Conservation (phyloP, 371 early-diverging fungal species). For the Smittium culicis region DNA sequence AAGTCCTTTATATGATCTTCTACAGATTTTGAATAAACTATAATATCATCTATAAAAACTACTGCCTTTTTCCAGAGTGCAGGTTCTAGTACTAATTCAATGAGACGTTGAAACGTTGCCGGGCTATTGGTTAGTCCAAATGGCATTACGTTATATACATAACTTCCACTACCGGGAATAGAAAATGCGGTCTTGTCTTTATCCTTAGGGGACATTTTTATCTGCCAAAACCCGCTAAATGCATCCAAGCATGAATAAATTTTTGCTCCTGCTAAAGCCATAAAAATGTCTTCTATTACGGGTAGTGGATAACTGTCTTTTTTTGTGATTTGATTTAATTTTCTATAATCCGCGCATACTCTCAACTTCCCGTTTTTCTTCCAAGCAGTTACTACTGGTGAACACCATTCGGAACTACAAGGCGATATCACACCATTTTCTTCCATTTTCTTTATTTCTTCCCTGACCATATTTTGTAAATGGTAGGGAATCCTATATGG, state of each 20-base stretch:
- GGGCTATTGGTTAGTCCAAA: slow-evolving; percentile 8
- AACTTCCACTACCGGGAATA: slow-evolving; percentile 3
- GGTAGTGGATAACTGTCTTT: slow-evolving; percentile 28
- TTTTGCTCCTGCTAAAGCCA: slow-evolving; percentile 15
- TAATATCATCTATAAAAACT: slow-evolving; percentile 17
- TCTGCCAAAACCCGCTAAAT: slow-evolving; percentile 27
- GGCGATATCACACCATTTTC: slow-evolving; percentile 4
- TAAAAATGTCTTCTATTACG: slow-evolving; percentile 23
- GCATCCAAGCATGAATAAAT: slow-evolving; percentile 25
- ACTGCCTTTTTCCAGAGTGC: slow-evolving; percentile 12
- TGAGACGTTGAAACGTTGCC: slow-evolving; percentile 1
- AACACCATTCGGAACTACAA: slow-evolving; percentile 20
- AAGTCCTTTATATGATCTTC: slow-evolving; percentile 12
- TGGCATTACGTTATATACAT: background rate
- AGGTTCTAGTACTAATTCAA: background rate
- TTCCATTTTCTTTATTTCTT: background rate
- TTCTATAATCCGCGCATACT: slow-evolving; percentile 35
- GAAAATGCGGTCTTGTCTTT: slow-evolving; percentile 37
- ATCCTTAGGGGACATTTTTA: slow-evolving; percentile 18
- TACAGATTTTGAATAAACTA: slow-evolving; percentile 5
- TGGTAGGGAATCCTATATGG: slow-evolving; percentile 5
- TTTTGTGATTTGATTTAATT: slow-evolving; percentile 33
- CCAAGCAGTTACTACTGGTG: slow-evolving; percentile 40
- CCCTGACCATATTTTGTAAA: slow-evolving; percentile 3
- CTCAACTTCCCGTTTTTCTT: slow-evolving; percentile 41